These are phyloP conservation scores for Hermanozyma aechmeae DNA, from an alignment of 805 yeast genomes.

Conservation along the genomic window DNA sequence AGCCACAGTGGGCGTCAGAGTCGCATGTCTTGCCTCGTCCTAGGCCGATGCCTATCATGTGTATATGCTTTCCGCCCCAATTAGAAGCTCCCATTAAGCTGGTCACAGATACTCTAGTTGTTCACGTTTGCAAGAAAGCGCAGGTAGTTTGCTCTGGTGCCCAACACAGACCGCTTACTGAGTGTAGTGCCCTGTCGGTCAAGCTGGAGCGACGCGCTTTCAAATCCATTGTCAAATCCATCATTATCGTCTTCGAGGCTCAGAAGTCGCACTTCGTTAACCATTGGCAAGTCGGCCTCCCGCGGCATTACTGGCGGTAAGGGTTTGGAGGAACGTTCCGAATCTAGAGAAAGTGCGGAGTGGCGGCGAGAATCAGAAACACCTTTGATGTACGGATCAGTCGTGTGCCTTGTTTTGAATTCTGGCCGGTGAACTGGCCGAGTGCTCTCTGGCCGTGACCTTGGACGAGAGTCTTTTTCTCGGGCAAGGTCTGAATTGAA, in stretches of 20 bases:
- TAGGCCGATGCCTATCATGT: background rate
- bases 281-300: background rate
- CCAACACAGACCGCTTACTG: background rate
- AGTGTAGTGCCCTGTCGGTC: background rate
- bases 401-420: too few species aligned
- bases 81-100: background rate
- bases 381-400: too few species aligned
- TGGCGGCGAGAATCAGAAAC: too few species aligned
- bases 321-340: background rate
- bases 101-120: background rate
- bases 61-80: too few species aligned
- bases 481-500: too few species aligned
- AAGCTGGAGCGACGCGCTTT: background rate
- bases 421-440: too few species aligned
- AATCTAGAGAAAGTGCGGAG: background rate
- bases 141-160: background rate
- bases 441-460: too few species aligned
- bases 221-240: too few species aligned
- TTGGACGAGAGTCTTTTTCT: too few species aligned
- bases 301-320: background rate
- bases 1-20: too few species aligned
- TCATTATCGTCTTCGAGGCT: background rate
- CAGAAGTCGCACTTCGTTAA: background rate
- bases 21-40: too few species aligned
- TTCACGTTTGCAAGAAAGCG: background rate